phyloP scores from a whole-genome alignment of 768 basidiomycete species.

The Macrolepiota albuminosa region DNA sequence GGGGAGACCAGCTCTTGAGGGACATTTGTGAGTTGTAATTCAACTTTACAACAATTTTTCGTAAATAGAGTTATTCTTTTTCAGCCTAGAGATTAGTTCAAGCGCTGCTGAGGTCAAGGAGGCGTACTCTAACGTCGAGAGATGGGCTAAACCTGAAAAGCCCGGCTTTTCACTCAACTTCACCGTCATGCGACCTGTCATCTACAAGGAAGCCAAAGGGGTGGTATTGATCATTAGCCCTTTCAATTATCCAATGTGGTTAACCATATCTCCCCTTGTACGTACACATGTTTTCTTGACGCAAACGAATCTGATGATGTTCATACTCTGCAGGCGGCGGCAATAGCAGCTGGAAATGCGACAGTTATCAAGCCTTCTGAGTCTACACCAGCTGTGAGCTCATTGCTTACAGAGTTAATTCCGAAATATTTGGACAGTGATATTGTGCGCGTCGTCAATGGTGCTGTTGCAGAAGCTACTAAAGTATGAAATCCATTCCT shows the following conservation, averaged over 20 bases:
- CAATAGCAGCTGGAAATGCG: constrained; percentile 76
- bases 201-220: constrained; percentile 76
- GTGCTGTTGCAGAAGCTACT: constrained; percentile 59
- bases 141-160: constrained; percentile 67
- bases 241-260: constrained; percentile 72
- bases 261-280: constrained; percentile 56
- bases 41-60: background rate
- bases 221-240: constrained; percentile 65
- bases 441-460: constrained; percentile 64
- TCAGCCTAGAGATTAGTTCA: constrained; percentile 57
- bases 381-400: constrained; percentile 46
- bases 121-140: constrained; percentile 60
- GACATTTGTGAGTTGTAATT: constrained; percentile 34
- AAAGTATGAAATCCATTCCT: constrained; percentile 27
- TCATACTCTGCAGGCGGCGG: constrained; percentile 41
- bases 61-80: background rate
- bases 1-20: constrained; percentile 57
- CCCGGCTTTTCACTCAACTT: constrained; percentile 54
- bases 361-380: constrained; percentile 78
- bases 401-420: constrained; percentile 61
- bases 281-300: background rate
- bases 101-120: constrained; percentile 46
- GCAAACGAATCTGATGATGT: background rate
- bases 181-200: constrained; percentile 53
- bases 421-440: constrained; percentile 73